Conservation (phyloP, 306 rosid genomes). For the Morella rubra region DNA sequence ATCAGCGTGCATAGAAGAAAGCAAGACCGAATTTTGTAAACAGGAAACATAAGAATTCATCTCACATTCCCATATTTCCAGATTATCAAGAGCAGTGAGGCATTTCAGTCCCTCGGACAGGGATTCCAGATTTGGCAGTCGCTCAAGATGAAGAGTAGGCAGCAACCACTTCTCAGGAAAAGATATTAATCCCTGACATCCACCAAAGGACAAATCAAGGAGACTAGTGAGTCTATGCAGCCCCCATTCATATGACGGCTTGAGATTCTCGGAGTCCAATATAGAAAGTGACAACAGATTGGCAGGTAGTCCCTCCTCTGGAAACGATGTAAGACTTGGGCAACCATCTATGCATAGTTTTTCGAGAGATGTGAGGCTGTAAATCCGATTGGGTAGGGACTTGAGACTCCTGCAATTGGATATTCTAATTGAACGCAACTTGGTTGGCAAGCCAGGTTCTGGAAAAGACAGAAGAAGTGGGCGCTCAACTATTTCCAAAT, state of each 20-base stretch:
- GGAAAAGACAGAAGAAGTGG: constrained; percentile 25
- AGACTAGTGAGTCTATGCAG: constrained; percentile 35
- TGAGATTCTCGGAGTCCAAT: constrained; percentile 28
- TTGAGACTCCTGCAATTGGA: constrained; percentile 25
- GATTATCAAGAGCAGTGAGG: constrained; percentile 26
- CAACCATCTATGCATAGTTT: constrained; percentile 29
- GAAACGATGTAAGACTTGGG: constrained; percentile 20
- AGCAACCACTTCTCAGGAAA: constrained; percentile 37
- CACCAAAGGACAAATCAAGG: constrained; percentile 31
- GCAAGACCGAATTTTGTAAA: no score
- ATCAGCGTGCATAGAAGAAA: no score
- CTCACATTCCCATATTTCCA: constrained; percentile 35
- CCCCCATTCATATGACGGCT: constrained; percentile 37
- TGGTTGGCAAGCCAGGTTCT: constrained; percentile 29
- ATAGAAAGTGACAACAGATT: constrained; percentile 27
- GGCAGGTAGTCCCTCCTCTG: constrained; percentile 32
- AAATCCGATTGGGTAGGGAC: constrained; percentile 26
- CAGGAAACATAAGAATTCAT: no score
- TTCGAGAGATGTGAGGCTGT: constrained; percentile 33
- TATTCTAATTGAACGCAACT: constrained; percentile 18
- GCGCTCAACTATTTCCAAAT: constrained; percentile 31
- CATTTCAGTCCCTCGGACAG: constrained; percentile 27
- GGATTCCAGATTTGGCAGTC: constrained; percentile 29
- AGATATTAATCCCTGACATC: constrained; percentile 24
- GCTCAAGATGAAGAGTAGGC: constrained; percentile 36